Base-by-base conservation (phyloP, 805 yeast species). In the Priceomyces carsonii region DNA sequence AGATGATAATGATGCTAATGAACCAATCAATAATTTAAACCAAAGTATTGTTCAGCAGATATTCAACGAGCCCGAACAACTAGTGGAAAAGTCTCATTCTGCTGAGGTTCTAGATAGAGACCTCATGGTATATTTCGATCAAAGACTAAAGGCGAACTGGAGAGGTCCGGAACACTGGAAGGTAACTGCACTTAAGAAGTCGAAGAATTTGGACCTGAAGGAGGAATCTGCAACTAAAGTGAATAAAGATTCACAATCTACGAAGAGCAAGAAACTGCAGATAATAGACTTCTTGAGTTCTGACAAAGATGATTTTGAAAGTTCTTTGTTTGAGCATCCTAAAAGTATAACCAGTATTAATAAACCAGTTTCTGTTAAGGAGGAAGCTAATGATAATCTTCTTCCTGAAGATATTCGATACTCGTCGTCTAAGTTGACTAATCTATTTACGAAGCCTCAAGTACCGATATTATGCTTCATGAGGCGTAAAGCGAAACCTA, bases 131-230 rank as follows among this genome's bases (percentile, higher is more conserved):
- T 84, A 87, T 54, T 88, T 88, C 58, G 96, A 89, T 54, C 80
- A 79, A 35, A 72, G 79, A 14, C 69, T 87, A 59, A 75, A 71
- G 38, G 63, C 70, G 20, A 84, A 79, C 54, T 90, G 97, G 96
- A 76, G 95, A 18, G 97, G 97, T 6, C 85, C 73, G 9, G 91
- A 86, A 45, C 95, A 87, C 60, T 91, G 97, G 97, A 85, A 84
- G 59, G 83, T 91, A 8, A 66, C 74, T 26, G 74, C 78, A 9
- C 57, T 82, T 31, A 82, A 78, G 48, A 69, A 70, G 44, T 45
- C 63, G 18, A 64, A 61, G 39, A 26, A 26, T 9, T 21, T 27
- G 12, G 35, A 24, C 5, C 32, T 8, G 32, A 26, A 29, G 16
- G 32, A 19, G 10, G 25, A 30, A n/a, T 16, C 18, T 15, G 12